Base-by-base conservation (phyloP, 169 alveolate genomes). In the Plasmodium blacklocki region DNA sequence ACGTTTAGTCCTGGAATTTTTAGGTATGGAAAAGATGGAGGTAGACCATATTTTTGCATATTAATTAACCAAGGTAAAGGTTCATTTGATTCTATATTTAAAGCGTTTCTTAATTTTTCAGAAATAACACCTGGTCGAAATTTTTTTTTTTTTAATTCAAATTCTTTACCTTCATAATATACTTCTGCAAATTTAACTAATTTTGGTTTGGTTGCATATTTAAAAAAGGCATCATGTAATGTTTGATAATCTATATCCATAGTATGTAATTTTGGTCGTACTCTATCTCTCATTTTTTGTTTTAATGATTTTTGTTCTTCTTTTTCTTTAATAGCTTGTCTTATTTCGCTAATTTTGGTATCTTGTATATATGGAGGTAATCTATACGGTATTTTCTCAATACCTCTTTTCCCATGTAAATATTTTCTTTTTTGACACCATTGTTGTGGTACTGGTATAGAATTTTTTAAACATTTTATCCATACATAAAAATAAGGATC, bases 21-120 rank as follows among this genome's bases (percentile, higher is more conserved):
- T 71, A 99, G 93, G 85, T 97, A 96, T 14, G 99, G 99, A 93
- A 98, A 99, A 39, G 99, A 96, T 9, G 99, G 99, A 12, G 99
- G 99, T 39, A 99, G 99, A 4, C 99, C 99, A 93, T 96, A 95
- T 56, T 95, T 96, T 93, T 98, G 99, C 99, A 99, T 99, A 93
- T 98, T 99, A 75, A 95, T 91, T 18, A 99, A 93, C 99, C 99
- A 99, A 54, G 99, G 99, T 2, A 98, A 95, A 3, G 99, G 99
- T 45, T 99, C 95, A 70, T 96, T 96, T 21, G 97, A 98, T 54
- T 98, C 98, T 78, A 98, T 97, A 15, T 99, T 99, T 59, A 98
- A 88, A 1, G 99, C 99, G 59, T 95, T 94, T 90, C 98, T 97
- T 52, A 98, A 96, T 59, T 97, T 97, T 63, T 96, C 98, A 9